phyloP scores from a whole-genome alignment of 768 basidiomycete species.

The Leucocoprinus sp. region DNA sequence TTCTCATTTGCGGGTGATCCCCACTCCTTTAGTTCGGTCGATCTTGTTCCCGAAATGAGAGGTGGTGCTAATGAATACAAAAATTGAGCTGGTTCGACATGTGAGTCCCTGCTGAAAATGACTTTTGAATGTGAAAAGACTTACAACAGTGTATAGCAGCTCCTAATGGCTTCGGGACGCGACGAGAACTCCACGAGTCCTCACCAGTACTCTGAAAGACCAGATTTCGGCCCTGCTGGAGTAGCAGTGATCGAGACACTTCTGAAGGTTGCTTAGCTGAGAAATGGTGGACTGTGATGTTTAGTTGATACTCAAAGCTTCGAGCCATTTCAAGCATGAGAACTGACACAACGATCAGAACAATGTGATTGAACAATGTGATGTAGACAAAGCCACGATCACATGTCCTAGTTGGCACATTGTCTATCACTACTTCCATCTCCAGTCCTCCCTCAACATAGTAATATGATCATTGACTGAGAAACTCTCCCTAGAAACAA shows the following conservation, averaged over 20 bases:
- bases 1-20: conserved; percentile 1
- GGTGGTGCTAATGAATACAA: conserved; percentile 1
- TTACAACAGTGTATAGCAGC: not conserved
- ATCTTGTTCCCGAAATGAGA: not conserved
- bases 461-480: not conserved
- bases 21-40: conserved; percentile 5
- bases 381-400: too few relatives aligned
- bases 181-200: not conserved
- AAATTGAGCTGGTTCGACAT: not conserved
- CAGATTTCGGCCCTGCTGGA: not conserved
- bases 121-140: too few relatives aligned
- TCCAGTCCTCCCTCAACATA: not conserved
- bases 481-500: not conserved
- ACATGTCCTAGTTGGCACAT: too few relatives aligned
- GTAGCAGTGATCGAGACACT: not conserved
- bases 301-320: not conserved
- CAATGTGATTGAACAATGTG: too few relatives aligned
- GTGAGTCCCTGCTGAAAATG: too few relatives aligned
- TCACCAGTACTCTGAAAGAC: not conserved
- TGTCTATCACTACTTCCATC: not conserved
- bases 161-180: not conserved
- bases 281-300: conserved; percentile 6
- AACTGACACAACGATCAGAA: too few relatives aligned
- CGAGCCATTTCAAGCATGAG: too few relatives aligned
- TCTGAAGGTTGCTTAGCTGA: not conserved